Evolutionary conservation across 768 basidiomycete species (phyloP).

Genomic region (Astraeus odoratus): DNA sequence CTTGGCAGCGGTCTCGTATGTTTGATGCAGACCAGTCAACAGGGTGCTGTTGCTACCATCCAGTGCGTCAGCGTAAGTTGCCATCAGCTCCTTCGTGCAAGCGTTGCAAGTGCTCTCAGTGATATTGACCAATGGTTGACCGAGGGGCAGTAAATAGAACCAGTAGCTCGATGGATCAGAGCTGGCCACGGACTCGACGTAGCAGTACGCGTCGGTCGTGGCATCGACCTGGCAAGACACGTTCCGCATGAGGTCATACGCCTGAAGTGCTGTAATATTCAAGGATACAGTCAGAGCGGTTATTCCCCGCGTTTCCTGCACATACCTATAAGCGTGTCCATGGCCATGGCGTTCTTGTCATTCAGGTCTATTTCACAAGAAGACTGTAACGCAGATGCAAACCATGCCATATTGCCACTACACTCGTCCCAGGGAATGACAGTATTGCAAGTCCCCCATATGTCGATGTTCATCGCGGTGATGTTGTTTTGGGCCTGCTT

Average conservation of each 20-base stretch:
- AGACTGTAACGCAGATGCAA: slow-evolving; percentile 39
- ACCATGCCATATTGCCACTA: slow-evolving; percentile 59
- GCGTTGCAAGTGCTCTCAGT: slow-evolving; percentile 51
- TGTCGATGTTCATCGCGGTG: slow-evolving; percentile 53
- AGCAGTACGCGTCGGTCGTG: slow-evolving; percentile 63
- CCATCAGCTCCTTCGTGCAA: slow-evolving; percentile 58
- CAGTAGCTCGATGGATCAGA: slow-evolving; percentile 61
- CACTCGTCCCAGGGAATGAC: slow-evolving; percentile 43
- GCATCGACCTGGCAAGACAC: slow-evolving; percentile 56
- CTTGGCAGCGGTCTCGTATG: slow-evolving; percentile 44
- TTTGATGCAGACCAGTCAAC: slow-evolving; percentile 34
- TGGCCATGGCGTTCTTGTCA: slow-evolving; percentile 43
- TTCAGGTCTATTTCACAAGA: slow-evolving; percentile 53
- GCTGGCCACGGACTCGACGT: slow-evolving; percentile 52
- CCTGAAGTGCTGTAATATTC: slow-evolving; percentile 42
- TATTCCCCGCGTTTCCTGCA: neutral
- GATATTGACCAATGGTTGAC: slow-evolving; percentile 42
- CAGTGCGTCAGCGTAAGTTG: slow-evolving; percentile 42
- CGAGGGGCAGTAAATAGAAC: slow-evolving; percentile 64
- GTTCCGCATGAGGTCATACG: slow-evolving; percentile 56
- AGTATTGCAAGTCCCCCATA: slow-evolving; percentile 82
- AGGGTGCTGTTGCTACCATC: slow-evolving; percentile 25
- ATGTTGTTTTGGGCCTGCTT: slow-evolving; percentile 60
- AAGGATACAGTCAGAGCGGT: neutral
- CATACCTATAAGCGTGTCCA: slow-evolving; percentile 51